phyloP scores from a whole-genome alignment of 371 early-diverging fungal genomes.

The Apophysomyces trapeziformis region DNA sequence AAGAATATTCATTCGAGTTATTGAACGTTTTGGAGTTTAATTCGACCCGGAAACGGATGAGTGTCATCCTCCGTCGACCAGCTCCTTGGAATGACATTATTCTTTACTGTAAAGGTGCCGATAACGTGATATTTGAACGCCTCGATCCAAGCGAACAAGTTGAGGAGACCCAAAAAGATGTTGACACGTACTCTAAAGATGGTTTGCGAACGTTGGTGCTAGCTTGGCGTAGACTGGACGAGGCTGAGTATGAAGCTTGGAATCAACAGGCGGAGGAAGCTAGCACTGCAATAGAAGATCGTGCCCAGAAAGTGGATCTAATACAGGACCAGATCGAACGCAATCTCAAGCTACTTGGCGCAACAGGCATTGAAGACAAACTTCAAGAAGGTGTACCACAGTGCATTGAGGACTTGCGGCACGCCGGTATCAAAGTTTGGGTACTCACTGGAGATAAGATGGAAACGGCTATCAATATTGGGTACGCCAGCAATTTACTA shows the following conservation, averaged over 20 bases:
- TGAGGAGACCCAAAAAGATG: slow-evolving; percentile 60
- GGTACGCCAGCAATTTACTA: slow-evolving; percentile 86
- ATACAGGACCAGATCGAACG: slow-evolving; percentile 81
- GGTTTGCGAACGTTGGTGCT: slow-evolving; percentile 92
- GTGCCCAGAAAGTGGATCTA: slow-evolving; percentile 73
- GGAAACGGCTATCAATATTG: slow-evolving; percentile 99
- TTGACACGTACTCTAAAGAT: slow-evolving; percentile 78
- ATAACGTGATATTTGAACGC: slow-evolving; percentile 88
- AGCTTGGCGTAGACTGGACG: slow-evolving; percentile 71
- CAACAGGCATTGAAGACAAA: slow-evolving; percentile 98
- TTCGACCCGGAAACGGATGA: slow-evolving; percentile 95
- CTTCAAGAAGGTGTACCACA: slow-evolving; percentile 96
- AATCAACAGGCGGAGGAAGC: slow-evolving; percentile 70
- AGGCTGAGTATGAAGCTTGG: slow-evolving; percentile 78
- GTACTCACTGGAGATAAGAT: slow-evolving; percentile 99
- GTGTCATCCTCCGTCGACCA: slow-evolving; percentile 83
- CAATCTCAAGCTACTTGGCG: slow-evolving; percentile 85
- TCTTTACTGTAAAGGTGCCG: slow-evolving; percentile 96
- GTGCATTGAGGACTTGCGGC: slow-evolving; percentile 81
- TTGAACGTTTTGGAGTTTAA: slow-evolving; percentile 90
- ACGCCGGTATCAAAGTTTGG: slow-evolving; percentile 98
- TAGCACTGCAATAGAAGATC: slow-evolving; percentile 70
- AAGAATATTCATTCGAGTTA: slow-evolving; percentile 67
- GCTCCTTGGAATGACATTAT: slow-evolving; percentile 80
- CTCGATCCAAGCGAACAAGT: slow-evolving; percentile 53